Evolutionary conservation across 345 rosid genomes (phyloP).

Genomic region (Boechera stricta): DNA sequence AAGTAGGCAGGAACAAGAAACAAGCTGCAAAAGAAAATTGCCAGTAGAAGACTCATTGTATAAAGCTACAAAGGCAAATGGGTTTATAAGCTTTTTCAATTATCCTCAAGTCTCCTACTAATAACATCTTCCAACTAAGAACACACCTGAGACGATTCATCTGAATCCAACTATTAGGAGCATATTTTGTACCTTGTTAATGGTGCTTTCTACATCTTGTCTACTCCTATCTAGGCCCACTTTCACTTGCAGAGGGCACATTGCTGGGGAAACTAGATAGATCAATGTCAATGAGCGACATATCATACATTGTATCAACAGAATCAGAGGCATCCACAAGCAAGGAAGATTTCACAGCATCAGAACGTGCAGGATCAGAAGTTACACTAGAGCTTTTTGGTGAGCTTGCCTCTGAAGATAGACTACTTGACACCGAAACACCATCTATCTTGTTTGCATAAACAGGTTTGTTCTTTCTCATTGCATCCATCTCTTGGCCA

Average conservation of each 20-base stretch:
- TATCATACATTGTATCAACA: slow-evolving; percentile 65
- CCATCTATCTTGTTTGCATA: slow-evolving; percentile 84
- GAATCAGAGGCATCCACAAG: slow-evolving; percentile 70
- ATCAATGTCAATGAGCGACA: slow-evolving; percentile 92
- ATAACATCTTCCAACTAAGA: slow-evolving; percentile 36
- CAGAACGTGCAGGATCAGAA: slow-evolving; percentile 53
- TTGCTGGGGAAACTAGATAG: slow-evolving; percentile 71
- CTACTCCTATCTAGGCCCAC: slow-evolving; percentile 55
- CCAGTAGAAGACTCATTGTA: slow-evolving; percentile 25
- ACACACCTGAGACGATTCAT: slow-evolving; percentile 38
- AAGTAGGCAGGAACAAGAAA: slow-evolving; percentile 29
- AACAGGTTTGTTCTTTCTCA: slow-evolving; percentile 72
- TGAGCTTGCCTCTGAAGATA: slow-evolving; percentile 71
- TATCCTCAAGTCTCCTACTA: slow-evolving; percentile 32
- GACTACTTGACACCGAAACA: slow-evolving; percentile 67
- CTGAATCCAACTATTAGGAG: slow-evolving; percentile 34
- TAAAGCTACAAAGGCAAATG: slow-evolving; percentile 22
- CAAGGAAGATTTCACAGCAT: slow-evolving; percentile 66
- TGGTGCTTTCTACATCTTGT: slow-evolving; percentile 38
- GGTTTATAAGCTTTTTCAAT: slow-evolving; percentile 27
- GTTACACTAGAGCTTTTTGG: slow-evolving; percentile 50
- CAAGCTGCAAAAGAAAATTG: slow-evolving; percentile 25
- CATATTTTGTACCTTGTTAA: slow-evolving; percentile 30
- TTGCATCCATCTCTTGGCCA: slow-evolving; percentile 96
- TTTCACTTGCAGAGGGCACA: slow-evolving; percentile 78